A percentile compares a stretch with the other conserved stretches of the same genome.
phyloP scores from a whole-genome alignment of 1,284 basidiomycete species.

The Ceratobasidium theobromae region DNA sequence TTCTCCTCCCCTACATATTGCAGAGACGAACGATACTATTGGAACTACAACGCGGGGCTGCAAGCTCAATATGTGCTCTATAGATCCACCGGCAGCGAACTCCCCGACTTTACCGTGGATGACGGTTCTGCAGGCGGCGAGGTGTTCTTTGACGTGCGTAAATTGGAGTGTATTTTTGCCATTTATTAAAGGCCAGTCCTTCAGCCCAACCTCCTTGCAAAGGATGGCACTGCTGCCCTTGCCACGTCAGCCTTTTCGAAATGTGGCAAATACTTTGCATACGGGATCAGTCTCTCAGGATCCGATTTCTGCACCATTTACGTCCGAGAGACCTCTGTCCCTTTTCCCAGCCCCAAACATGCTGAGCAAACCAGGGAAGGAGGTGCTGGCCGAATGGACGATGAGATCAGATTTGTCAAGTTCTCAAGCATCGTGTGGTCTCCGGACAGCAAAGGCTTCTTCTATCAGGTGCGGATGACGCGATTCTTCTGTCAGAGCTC shows the following conservation, averaged over 20 bases:
- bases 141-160: conserved; percentile 72
- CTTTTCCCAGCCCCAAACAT: conserved; percentile 51
- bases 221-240: conserved; percentile 73
- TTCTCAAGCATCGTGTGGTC: conserved; percentile 73
- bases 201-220: conserved; percentile 67
- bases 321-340: conserved; percentile 61
- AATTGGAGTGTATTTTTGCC: background rate
- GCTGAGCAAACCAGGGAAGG: conserved; percentile 45
- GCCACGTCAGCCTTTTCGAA: conserved; percentile 61
- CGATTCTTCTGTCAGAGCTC: conserved; percentile 25
- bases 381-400: conserved; percentile 57
- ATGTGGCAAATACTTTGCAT: conserved; percentile 71
- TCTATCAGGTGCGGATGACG: conserved; percentile 64
- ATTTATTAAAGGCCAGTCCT: background rate
- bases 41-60: conserved; percentile 71
- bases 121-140: conserved; percentile 51
- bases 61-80: conserved; percentile 69
- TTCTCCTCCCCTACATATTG: conserved; percentile 62
- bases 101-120: conserved; percentile 56
- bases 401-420: conserved; percentile 74
- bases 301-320: conserved; percentile 71
- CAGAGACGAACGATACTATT: conserved; percentile 73
- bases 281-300: conserved; percentile 69
- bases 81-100: conserved; percentile 57
- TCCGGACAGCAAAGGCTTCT: conserved; percentile 75